Evolutionary conservation across 1,139 yeast species (phyloP).

Genomic region (Yamadazyma blattariae): DNA sequence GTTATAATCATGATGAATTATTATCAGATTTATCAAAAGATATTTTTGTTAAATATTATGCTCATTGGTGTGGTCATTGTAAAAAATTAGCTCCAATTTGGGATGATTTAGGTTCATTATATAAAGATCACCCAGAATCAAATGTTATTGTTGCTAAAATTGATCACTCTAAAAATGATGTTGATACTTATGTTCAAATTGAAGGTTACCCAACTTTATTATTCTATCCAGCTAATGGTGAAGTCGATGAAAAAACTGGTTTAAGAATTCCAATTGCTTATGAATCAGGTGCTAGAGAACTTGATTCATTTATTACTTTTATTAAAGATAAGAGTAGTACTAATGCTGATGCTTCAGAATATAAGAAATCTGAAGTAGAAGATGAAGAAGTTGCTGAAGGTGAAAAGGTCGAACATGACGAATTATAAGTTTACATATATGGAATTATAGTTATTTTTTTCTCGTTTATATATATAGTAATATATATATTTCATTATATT

Average conservation of each 20-base stretch:
- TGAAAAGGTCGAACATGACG: constrained; percentile 34
- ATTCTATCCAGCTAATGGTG: constrained; percentile 86
- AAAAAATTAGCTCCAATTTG: constrained; percentile 90
- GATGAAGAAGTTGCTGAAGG: constrained; percentile 11
- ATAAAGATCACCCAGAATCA: constrained; percentile 30
- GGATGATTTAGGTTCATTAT: constrained; percentile 80
- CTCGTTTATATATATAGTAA: not conserved
- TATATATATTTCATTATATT: not conserved
- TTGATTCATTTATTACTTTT: constrained; percentile 69
- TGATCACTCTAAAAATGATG: constrained; percentile 89
- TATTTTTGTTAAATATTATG: constrained; percentile 89
- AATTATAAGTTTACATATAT: constrained; percentile 19
- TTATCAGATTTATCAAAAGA: constrained; percentile 73
- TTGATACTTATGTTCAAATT: constrained; percentile 62
- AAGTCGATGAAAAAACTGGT: constrained; percentile 55
- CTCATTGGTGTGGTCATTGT: constrained; percentile 99
- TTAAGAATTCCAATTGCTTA: constrained; percentile 64
- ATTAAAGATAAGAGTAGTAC: constrained; percentile 63
- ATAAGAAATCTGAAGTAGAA: constrained; percentile 23
- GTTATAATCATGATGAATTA: constrained; percentile 73
- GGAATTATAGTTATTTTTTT: not conserved
- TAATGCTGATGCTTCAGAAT: constrained; percentile 49
- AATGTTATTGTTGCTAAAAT: constrained; percentile 78
- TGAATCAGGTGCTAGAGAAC: constrained; percentile 63
- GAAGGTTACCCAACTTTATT: constrained; percentile 92